These are phyloP conservation scores for Penicillium griseofulvum DNA, from an alignment of 2,329 filamentous ascomycete genomes.

Conservation along the genomic window DNA sequence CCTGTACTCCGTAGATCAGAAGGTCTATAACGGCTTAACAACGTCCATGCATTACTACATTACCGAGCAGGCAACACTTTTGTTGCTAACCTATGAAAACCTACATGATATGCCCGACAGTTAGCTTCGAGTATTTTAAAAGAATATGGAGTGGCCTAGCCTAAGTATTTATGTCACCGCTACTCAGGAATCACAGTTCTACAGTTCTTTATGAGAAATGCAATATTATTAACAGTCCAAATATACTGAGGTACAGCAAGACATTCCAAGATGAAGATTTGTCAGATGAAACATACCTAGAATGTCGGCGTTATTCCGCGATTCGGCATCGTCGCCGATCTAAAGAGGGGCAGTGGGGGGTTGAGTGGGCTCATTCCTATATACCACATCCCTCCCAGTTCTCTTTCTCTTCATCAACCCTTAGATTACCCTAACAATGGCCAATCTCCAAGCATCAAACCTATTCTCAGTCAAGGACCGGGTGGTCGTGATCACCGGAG, in stretches of 20 bases:
- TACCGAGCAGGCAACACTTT: not conserved
- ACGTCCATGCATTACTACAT: not conserved
- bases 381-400: not conserved
- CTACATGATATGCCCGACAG: not conserved
- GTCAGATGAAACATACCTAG: not conserved
- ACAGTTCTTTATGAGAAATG: too few species aligned
- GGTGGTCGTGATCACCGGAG: constrained; percentile 55
- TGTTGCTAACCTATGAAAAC: not conserved
- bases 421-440: constrained; percentile 19
- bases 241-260: too few species aligned
- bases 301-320: not conserved
- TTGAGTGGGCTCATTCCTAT: not conserved
- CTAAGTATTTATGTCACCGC: not conserved
- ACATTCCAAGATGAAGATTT: not conserved
- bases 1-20: not conserved
- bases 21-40: not conserved
- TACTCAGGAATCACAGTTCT: not conserved
- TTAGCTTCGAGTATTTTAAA: not conserved
- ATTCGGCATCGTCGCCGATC: not conserved
- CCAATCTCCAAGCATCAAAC: constrained; percentile 31
- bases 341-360: not conserved
- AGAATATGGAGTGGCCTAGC: not conserved
- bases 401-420: not conserved
- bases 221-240: not conserved
- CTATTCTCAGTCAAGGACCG: constrained; percentile 54